phyloP scores from a whole-genome alignment of 169 alveolate species.

The Eimeria falciformis region DNA sequence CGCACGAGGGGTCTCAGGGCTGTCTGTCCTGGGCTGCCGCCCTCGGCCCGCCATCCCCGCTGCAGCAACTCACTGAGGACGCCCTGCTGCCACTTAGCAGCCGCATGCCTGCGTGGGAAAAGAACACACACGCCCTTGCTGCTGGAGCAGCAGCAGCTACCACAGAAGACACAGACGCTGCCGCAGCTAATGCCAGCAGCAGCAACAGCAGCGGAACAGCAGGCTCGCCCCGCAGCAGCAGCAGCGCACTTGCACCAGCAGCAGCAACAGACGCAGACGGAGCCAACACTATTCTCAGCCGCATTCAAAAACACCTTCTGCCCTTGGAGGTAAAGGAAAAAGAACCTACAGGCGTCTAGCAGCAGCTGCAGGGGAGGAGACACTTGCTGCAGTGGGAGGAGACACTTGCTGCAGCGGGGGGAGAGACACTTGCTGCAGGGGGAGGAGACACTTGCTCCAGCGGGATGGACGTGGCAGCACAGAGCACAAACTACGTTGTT shows the following conservation, averaged over 20 bases:
- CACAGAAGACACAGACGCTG: neutral
- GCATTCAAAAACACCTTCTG: slow-evolving; percentile 5
- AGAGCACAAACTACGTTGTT: neutral
- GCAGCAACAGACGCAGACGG: slow-evolving; percentile 9
- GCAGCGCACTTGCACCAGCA: neutral
- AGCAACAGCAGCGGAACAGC: slow-evolving; percentile 11
- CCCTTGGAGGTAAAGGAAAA: neutral
- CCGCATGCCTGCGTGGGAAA: slow-evolving; percentile 23
- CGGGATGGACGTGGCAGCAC: neutral
- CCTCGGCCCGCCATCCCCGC: neutral
- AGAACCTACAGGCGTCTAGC: too few species aligned
- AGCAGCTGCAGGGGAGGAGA: too few species aligned
- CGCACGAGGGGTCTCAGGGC: slow-evolving; percentile 8
- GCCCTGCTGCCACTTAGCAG: slow-evolving; percentile 39
- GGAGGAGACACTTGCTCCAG: neutral
- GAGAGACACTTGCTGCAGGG: slow-evolving; percentile 10
- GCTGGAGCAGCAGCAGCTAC: slow-evolving; percentile 24
- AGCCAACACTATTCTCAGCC: slow-evolving; percentile 22
- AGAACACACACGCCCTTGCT: neutral
- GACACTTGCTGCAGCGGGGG: neutral
- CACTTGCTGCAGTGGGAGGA: neutral
- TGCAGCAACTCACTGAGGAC: slow-evolving; percentile 9
- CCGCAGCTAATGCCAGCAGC: slow-evolving; percentile 28
- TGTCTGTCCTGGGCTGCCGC: neutral
- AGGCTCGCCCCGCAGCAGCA: neutral